phyloP scores from a whole-genome alignment of 2,329 filamentous ascomycete species.

The Pseudogymnoascus sp. region DNA sequence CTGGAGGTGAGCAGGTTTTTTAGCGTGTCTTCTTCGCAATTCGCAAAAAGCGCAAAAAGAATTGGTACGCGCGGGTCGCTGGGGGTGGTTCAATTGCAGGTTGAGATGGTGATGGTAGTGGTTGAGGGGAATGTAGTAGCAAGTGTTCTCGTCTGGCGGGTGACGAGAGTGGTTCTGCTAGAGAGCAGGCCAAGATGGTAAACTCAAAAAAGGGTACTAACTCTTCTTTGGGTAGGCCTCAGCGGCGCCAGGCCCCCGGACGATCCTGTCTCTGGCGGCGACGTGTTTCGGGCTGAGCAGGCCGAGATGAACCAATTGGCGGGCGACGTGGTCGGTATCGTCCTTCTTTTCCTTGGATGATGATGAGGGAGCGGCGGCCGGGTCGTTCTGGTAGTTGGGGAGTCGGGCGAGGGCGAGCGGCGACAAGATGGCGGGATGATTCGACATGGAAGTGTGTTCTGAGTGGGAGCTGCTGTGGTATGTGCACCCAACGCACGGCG shows the following conservation, averaged over 20 bases:
- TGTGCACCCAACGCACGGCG: not conserved
- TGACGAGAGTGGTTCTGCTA: not conserved
- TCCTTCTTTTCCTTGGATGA: not conserved
- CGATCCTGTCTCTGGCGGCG: not conserved
- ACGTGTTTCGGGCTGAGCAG: not conserved
- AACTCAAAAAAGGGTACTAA: not conserved
- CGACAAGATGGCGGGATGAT: not conserved
- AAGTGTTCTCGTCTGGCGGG: not conserved
- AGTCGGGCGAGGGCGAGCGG: not conserved
- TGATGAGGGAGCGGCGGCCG: not conserved
- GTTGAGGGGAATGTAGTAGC: not conserved
- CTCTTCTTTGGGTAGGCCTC: not conserved
- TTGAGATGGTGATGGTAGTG: not conserved
- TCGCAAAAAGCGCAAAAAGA: not conserved
- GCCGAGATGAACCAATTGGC: not conserved
- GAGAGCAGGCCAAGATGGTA: not conserved
- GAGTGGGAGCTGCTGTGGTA: not conserved
- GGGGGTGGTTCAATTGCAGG: not conserved
- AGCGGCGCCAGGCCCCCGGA: not conserved
- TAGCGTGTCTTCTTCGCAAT: not conserved
- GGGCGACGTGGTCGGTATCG: not conserved
- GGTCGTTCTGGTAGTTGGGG: not conserved
- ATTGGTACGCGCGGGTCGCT: not conserved
- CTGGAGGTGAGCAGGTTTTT: slow-evolving; percentile 1
- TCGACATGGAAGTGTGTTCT: not conserved